Base-by-base conservation (phyloP, 345 rosid species). In the Bruguiera parviflora region DNA sequence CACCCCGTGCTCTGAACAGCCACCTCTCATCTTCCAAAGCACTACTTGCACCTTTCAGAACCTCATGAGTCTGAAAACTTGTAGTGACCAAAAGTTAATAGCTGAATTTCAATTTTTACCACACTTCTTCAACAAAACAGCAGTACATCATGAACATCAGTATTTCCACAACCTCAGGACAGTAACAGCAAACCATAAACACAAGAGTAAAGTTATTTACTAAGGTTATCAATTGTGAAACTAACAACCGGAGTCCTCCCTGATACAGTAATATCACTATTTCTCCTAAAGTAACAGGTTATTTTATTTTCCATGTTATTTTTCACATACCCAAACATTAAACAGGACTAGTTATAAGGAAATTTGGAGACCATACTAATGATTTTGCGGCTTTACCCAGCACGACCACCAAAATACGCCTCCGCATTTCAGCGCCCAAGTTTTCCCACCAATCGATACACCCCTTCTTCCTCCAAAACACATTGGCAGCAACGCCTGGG, bases 381-480 rank as follows among this genome's bases (percentile, higher is more conserved):
- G 87, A 73, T 72, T 88, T 91, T 47, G 92, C 86, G 10, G 95
- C 71, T 85, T 91, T 91, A 25, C 89, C 97, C 1, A 94, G 47
- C 28, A 71, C 73, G 5, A 70, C 63, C 64, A 65, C 78, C 78
- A 86, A 72, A 13, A 87, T 67, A 51, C 86, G 87, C 79, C 68
- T 85, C 62, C 86, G 89, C 46, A 65, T 70, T 43, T 72, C 75
- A 43, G 70, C 75, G 71, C 84, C 89, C 83, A 94, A 79, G 70
- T 84, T 86, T 61, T 51, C 25, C 98, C 98, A 94, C 98, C 98
- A 94, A 73, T 94, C 95, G 19, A 76, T 57, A 66, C 90, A 91
- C 18, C 92, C 92, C 73, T 86, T 89, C 83, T 82, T 89, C 88
- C 98, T 91, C 96, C 97, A 94, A 75, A 82, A 94, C 57, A 86